phyloP scores from a whole-genome alignment of 306 rosid species.

The Gastrolobium bilobum region DNA sequence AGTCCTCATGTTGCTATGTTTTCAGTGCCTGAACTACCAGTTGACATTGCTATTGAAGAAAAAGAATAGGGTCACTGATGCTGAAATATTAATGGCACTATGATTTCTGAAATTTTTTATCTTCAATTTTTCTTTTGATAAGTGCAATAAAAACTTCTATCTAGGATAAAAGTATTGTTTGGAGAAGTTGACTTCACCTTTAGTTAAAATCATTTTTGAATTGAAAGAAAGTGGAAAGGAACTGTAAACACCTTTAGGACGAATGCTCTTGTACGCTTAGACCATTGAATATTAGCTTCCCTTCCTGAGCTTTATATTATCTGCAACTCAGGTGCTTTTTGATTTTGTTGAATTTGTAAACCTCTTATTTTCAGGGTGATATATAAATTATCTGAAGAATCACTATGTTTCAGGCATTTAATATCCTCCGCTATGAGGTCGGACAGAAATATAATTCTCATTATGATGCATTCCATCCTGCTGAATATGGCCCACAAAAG shows the following conservation, averaged over 20 bases:
- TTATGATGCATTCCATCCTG: slow-evolving; percentile 70
- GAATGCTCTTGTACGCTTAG: slow-evolving; percentile 5
- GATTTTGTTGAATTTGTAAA: slow-evolving; percentile 54
- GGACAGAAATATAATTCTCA: slow-evolving; percentile 83
- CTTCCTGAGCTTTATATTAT: slow-evolving; percentile 9
- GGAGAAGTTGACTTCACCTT: slow-evolving; percentile 1
- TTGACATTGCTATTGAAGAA: not conserved
- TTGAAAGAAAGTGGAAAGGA: not conserved
- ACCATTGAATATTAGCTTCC: slow-evolving; percentile 7
- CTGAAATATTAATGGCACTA: not conserved
- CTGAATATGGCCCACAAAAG: slow-evolving; percentile 76
- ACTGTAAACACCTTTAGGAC: slow-evolving; percentile 1
- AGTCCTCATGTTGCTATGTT: slow-evolving; percentile 13
- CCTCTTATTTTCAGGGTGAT: slow-evolving; percentile 56
- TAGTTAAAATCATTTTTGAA: not conserved
- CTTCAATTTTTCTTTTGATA: not conserved
- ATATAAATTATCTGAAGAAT: too few relatives aligned
- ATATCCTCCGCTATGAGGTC: slow-evolving; percentile 71
- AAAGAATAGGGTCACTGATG: not conserved
- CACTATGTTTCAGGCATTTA: slow-evolving; percentile 79
- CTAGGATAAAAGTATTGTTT: not conserved
- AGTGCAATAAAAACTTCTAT: slow-evolving; percentile 7
- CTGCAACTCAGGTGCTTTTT: slow-evolving; percentile 30
- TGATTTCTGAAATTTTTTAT: slow-evolving; percentile 1
- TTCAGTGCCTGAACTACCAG: slow-evolving; percentile 3